A percentile compares a stretch with the other conserved stretches of the same genome.
Evolutionary conservation across 2,329 filamentous ascomycete genomes (phyloP).

Genomic region (Xylaria sp.): DNA sequence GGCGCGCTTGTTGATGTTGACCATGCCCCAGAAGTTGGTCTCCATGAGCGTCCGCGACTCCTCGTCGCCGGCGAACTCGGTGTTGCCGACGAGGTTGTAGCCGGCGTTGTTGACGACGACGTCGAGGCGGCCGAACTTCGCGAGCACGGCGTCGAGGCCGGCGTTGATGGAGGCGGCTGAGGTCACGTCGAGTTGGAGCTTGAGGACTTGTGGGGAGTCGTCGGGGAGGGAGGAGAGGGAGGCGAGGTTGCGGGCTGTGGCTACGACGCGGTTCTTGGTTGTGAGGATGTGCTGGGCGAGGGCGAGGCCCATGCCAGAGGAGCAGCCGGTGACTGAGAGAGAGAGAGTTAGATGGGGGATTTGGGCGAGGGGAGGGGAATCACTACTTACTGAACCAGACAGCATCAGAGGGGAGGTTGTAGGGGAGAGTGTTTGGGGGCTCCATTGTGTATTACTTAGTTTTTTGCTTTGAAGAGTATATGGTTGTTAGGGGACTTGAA

Average conservation of each 20-base stretch:
- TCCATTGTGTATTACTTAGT: constrained; percentile 10
- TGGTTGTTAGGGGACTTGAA: neutral
- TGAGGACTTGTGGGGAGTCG: constrained; percentile 35
- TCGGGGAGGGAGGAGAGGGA: constrained; percentile 39
- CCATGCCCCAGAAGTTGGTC: constrained; percentile 41
- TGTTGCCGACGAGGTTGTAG: constrained; percentile 29
- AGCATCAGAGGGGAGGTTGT: constrained; percentile 24
- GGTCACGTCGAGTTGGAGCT: constrained; percentile 44
- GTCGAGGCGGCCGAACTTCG: constrained; percentile 34
- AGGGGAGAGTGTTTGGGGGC: constrained; percentile 19
- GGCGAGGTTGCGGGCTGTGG: constrained; percentile 36
- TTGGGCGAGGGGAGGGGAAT: neutral
- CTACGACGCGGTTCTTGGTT: constrained; percentile 26
- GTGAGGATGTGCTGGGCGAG: neutral
- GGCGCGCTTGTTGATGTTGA: constrained; percentile 35
- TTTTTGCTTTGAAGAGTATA: neutral
- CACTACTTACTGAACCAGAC: constrained; percentile 29
- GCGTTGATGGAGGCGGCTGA: constrained; percentile 33
- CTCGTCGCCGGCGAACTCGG: constrained; percentile 30
- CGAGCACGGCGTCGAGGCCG: constrained; percentile 33
- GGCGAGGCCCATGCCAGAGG: constrained; percentile 10
- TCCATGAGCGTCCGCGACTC: constrained; percentile 36
- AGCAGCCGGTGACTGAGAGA: constrained; percentile 27
- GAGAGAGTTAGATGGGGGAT: constrained; percentile 30
- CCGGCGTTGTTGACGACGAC: constrained; percentile 34